Evolutionary conservation across 768 basidiomycete species (phyloP).

Genomic region (Boletus subcaerulescens): DNA sequence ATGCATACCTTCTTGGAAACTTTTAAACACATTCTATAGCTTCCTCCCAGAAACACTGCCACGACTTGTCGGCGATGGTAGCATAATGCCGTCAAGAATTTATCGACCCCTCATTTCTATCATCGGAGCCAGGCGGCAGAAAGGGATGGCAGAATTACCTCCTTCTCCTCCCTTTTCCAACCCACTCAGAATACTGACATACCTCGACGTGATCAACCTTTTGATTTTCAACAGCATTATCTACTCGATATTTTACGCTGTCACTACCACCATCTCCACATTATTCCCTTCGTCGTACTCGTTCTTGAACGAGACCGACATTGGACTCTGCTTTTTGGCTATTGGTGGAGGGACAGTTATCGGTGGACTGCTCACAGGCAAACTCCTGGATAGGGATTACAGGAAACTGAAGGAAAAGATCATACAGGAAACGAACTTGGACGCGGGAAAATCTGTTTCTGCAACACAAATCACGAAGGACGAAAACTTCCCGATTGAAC

Average conservation of each 20-base stretch:
- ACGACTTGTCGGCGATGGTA: conserved; percentile 29
- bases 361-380: conserved; percentile 59
- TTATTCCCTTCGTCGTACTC: conserved; percentile 51
- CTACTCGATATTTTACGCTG: conserved; percentile 49
- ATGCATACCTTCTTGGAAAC: background rate
- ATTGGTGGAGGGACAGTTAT: conserved; percentile 70
- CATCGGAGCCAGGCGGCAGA: conserved; percentile 23
- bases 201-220: conserved; percentile 37
- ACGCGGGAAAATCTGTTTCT: conserved; percentile 19
- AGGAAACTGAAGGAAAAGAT: conserved; percentile 33
- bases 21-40: conserved; percentile 5
- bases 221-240: conserved; percentile 54
- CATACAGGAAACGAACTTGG: conserved; percentile 6
- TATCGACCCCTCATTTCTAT: conserved; percentile 27
- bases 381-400: conserved; percentile 66
- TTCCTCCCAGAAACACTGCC: conserved; percentile 23
- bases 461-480: conserved; percentile 27
- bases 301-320: conserved; percentile 43
- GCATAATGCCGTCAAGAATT: conserved; percentile 24
- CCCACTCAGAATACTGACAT: conserved; percentile 36
- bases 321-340: conserved; percentile 77
- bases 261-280: conserved; percentile 47
- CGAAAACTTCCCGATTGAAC: conserved; percentile 57
- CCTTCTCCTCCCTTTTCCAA: conserved; percentile 32
- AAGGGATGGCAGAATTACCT: background rate